phyloP scores from a whole-genome alignment of 768 basidiomycete species.

The Suillus ampliporus region DNA sequence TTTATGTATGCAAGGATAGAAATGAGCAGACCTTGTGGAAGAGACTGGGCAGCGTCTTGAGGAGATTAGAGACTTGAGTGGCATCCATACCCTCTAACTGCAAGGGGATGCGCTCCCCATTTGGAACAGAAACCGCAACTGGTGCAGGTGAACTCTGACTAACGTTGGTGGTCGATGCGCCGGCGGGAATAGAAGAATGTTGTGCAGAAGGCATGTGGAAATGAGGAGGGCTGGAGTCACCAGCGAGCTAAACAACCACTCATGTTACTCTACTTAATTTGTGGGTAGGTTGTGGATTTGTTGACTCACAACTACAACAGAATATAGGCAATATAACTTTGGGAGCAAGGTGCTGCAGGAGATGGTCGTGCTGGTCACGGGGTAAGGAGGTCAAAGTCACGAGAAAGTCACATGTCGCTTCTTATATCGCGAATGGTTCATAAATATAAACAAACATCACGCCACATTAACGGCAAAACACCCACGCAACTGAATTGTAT shows the following conservation, averaged over 20 bases:
- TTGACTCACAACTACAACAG: constrained; percentile 2
- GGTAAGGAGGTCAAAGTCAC: constrained; percentile 46
- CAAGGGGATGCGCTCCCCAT: constrained; percentile 16
- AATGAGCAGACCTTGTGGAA: constrained; percentile 57
- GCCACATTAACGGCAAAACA: constrained; percentile 15
- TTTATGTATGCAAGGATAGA: constrained; percentile 6
- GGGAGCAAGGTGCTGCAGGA: background rate
- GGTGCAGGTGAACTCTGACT: constrained; percentile 18
- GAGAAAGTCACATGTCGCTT: constrained; percentile 47
- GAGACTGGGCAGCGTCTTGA: constrained; percentile 59
- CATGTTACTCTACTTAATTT: background rate
- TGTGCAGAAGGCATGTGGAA: constrained; percentile 7
- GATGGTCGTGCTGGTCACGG: constrained; percentile 47
- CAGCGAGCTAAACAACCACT: background rate
- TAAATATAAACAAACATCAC: constrained; percentile 39
- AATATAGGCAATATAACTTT: background rate
- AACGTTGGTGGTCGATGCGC: constrained; percentile 19
- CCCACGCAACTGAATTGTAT: constrained; percentile 6
- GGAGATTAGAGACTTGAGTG: constrained; percentile 61
- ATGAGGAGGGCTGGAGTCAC: background rate
- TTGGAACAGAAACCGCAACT: constrained; percentile 15
- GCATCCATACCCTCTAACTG: constrained; percentile 45
- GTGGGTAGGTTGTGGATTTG: background rate
- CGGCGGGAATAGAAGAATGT: constrained; percentile 6
- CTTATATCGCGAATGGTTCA: constrained; percentile 37